Conservation (phyloP, 2,329 filamentous ascomycete species). For the Botrytis tulipae region DNA sequence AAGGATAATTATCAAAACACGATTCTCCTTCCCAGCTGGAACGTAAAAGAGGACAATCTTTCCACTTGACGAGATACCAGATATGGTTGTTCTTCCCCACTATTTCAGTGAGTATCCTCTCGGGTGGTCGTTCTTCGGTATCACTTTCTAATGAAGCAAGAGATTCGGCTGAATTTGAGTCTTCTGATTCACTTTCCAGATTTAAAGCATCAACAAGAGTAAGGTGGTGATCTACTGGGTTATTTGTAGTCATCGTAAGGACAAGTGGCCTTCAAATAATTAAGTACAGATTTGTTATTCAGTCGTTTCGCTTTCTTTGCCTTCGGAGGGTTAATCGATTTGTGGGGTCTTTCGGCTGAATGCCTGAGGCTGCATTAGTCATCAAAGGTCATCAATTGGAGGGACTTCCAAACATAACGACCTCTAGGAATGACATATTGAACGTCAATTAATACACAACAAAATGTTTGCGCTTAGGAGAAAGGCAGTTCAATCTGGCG, state of each 20-base stretch:
- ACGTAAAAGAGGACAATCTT: conserved; percentile 37
- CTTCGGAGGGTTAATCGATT: not conserved
- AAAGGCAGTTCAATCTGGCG: conserved; percentile 37
- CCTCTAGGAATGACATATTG: not conserved
- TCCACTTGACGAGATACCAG: conserved; percentile 40
- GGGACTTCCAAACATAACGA: not conserved
- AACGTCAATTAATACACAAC: conserved; percentile 35
- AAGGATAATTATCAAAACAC: conserved; percentile 30
- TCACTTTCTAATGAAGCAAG: conserved; percentile 37
- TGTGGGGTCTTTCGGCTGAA: not conserved
- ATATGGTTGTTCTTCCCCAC: conserved; percentile 28
- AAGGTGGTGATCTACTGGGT: conserved; percentile 13
- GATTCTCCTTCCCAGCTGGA: conserved; percentile 37
- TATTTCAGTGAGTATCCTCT: conserved; percentile 36
- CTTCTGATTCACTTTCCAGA: conserved; percentile 28
- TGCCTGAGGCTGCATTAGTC: conserved; percentile 5
- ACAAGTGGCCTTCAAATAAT: conserved; percentile 32
- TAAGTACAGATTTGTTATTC: not conserved
- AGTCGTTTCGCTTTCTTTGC: not conserved
- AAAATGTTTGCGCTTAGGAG: conserved; percentile 38
- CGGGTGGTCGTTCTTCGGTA: conserved; percentile 36
- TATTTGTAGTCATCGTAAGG: conserved; percentile 33
- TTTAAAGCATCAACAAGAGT: conserved; percentile 25
- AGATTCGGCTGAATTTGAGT: conserved; percentile 35
- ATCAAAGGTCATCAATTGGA: not conserved